A percentile compares a stretch with the other conserved stretches of the same genome.
phyloP scores from a whole-genome alignment of 2,329 filamentous ascomycete genomes.

The Calcarisporium arbuscula region DNA sequence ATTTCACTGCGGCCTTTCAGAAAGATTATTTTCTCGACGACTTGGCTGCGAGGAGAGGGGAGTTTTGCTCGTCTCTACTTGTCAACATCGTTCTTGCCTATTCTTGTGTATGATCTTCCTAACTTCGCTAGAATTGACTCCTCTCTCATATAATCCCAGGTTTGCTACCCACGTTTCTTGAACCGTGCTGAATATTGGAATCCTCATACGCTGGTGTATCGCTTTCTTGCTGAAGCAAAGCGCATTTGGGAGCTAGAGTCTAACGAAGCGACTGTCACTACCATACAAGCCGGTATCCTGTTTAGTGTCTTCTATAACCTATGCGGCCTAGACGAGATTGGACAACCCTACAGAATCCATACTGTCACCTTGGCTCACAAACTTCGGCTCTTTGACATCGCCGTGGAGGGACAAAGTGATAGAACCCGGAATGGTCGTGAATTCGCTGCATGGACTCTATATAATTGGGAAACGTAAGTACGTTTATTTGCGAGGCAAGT shows the following conservation, averaged over 20 bases:
- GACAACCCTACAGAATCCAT: conserved; percentile 25
- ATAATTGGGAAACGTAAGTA: conserved; percentile 25
- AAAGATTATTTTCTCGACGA: conserved; percentile 35
- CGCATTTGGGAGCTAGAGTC: conserved; percentile 31
- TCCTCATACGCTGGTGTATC: conserved; percentile 24
- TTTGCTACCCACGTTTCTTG: conserved; percentile 19
- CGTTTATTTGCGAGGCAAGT: background rate
- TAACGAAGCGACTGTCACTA: conserved; percentile 21
- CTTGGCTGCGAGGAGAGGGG: conserved; percentile 19
- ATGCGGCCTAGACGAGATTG: conserved; percentile 30
- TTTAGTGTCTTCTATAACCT: conserved; percentile 24
- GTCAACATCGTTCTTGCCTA: conserved; percentile 31
- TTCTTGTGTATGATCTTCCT: conserved; percentile 24
- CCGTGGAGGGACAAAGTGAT: conserved; percentile 9
- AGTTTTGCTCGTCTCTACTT: conserved; percentile 33
- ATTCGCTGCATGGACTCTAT: conserved; percentile 29
- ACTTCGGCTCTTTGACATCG: conserved; percentile 22
- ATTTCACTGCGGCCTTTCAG: conserved; percentile 28
- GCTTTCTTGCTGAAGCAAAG: conserved; percentile 31
- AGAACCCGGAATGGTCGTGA: conserved; percentile 13
- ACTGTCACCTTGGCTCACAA: conserved; percentile 24
- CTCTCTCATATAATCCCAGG: conserved; percentile 13
- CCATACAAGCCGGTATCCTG: conserved; percentile 28
- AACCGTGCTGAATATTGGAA: conserved; percentile 30
- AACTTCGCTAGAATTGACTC: background rate